Base-by-base conservation (phyloP, 169 alveolate genomes). In the Fabrea salina region DNA sequence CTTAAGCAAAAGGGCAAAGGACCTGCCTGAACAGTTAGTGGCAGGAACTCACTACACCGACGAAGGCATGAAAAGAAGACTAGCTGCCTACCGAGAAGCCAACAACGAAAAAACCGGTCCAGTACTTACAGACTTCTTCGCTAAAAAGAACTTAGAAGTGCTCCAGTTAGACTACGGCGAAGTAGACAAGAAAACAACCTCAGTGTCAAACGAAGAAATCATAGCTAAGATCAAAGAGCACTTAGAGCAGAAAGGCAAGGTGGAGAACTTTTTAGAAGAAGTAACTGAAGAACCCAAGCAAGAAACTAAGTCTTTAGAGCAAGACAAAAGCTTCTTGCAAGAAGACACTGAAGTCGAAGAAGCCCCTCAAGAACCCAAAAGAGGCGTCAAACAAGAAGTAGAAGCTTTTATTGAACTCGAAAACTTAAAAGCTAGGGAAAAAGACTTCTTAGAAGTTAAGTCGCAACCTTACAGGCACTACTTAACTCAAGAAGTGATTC, bases 401-500 rank as follows among this genome's bases (percentile, higher is more conserved):
- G 85, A 58, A 30, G 19, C 32, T 68, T 27, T 53, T 25, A 22
- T 78, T 3, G 35, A 88, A 22, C 59, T 89, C 16, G 85, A 77
- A 58, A 43, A 71, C 32, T 68, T 87, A 1, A 87, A 72, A 53
- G 86, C 81, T 50, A 82, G 83, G 33, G 96, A 92, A 75, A 80
- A 75, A 58, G 89, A 84, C 11, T 71, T 87, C n/a, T 70, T 92
- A 19, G 87, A 83, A 59, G 66, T 85, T 2, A 79, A 91, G 41
- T 79, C 94, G 40, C 79, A 84, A 39, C 96, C 96, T 0, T 80
- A 91, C 51, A 84, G 97, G 47, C 54, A 87, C 39, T 94, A 94
- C 80, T 85, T 95, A 44, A 92, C 94, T 80, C 96, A 95, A 79
- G 89, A 94, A 76, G 95, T 95, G 2, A 93, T 92, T 30, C 97